A percentile compares a stretch with the other conserved stretches of the same genome.
Conservation (phyloP, 257 asterid genomes). For the Mentha longifolia region DNA sequence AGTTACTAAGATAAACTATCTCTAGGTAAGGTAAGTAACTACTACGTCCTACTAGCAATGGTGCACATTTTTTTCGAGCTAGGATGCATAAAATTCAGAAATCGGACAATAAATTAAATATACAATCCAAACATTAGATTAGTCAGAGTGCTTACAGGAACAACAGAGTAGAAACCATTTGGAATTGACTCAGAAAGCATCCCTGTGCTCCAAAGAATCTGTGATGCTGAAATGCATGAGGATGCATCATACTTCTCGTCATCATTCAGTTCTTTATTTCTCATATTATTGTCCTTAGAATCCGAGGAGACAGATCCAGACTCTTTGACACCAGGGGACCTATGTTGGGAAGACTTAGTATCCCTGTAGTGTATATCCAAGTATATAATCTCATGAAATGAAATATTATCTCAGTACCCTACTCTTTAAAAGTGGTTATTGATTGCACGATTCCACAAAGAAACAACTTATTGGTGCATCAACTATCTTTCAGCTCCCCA, state of each 20-base stretch:
- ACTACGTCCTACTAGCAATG: slow-evolving; percentile 4
- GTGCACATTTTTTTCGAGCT: neutral
- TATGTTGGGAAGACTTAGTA: slow-evolving; percentile 58
- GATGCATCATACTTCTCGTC: slow-evolving; percentile 52
- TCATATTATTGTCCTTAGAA: slow-evolving; percentile 47
- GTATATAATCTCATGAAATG: slow-evolving; percentile 40
- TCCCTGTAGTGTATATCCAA: slow-evolving; percentile 69
- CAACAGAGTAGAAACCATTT: slow-evolving; percentile 89
- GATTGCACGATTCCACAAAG: slow-evolving; percentile 36
- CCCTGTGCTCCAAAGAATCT: slow-evolving; percentile 90
- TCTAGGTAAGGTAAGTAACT: neutral
- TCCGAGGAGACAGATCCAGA: slow-evolving; percentile 75
- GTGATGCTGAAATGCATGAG: slow-evolving; percentile 68
- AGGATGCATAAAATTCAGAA: slow-evolving; percentile 16
- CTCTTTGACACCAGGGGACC: slow-evolving; percentile 54
- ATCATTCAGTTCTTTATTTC: slow-evolving; percentile 47
- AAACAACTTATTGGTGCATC: slow-evolving; percentile 25
- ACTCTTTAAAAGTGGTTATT: slow-evolving; percentile 39
- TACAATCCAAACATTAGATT: slow-evolving; percentile 11
- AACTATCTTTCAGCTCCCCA: slow-evolving; percentile 30
- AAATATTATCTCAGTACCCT: slow-evolving; percentile 46
- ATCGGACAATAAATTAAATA: slow-evolving; percentile 22
- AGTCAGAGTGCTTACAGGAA: slow-evolving; percentile 70
- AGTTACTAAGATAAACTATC: slow-evolving; percentile 7
- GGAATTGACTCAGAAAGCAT: slow-evolving; percentile 84